Evolutionary conservation across 192 early-diverging fungal genomes (phyloP).

Genomic region (Dimargaris verticillata): DNA sequence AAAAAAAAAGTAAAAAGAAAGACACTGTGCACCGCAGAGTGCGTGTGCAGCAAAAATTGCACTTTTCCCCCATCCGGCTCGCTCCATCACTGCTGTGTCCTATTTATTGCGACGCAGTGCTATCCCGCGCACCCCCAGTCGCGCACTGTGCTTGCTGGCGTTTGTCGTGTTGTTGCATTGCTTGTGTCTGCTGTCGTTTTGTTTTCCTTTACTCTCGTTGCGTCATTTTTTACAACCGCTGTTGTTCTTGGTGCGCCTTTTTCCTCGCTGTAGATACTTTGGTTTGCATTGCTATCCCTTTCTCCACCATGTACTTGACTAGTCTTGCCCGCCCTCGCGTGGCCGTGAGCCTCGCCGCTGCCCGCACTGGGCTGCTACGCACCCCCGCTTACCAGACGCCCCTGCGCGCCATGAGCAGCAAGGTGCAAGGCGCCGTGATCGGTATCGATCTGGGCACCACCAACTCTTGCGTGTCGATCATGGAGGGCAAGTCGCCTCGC

Average conservation of each 20-base stretch:
- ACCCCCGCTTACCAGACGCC: conserved; percentile 6
- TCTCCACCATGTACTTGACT: conserved; percentile 10
- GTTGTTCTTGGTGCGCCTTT: background rate
- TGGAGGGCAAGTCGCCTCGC: conserved; percentile 94
- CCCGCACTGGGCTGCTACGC: conserved; percentile 6
- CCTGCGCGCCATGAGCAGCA: conserved; percentile 32
- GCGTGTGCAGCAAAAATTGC: no score
- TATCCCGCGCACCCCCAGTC: no score
- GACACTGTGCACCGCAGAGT: no score
- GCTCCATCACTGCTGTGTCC: no score
- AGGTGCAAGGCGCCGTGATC: conserved; percentile 68
- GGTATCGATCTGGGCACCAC: conserved; percentile 99
- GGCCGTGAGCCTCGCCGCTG: background rate
- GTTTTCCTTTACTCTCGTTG: no score
- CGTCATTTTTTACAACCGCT: background rate
- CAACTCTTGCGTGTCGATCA: conserved; percentile 98
- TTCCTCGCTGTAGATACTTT: conserved; percentile 1
- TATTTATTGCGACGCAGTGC: no score
- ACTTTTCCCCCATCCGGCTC: no score
- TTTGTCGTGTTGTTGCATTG: no score
- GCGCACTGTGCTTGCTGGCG: no score
- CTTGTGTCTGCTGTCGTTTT: no score
- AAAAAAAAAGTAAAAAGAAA: no score
- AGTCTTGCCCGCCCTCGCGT: conserved; percentile 9
- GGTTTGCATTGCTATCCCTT: conserved; percentile 7